Percentiles rank a stretch among this genome's conserved stretches.
phyloP scores from a whole-genome alignment of 2,329 filamentous ascomycete genomes.

The Colletotrichum chrysophilum region DNA sequence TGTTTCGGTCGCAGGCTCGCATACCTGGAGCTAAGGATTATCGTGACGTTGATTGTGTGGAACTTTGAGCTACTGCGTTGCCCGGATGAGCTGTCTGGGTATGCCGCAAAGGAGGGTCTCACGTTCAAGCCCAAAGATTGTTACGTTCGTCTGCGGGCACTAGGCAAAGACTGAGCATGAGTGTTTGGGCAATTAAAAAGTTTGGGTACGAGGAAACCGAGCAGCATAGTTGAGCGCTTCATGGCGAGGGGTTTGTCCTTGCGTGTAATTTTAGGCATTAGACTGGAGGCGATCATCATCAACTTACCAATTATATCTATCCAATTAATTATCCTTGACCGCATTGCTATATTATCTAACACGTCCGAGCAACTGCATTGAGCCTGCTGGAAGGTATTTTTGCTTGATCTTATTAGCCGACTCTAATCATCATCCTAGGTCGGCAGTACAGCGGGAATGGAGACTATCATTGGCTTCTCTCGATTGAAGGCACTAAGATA shows the following conservation, averaged over 20 bases:
- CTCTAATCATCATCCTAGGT: neutral
- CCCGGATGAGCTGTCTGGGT: slow-evolving; percentile 24
- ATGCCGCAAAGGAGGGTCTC: slow-evolving; percentile 13
- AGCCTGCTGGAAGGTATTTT: neutral
- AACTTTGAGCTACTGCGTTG: slow-evolving; percentile 38
- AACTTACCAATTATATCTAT: neutral
- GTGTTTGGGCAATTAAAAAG: neutral
- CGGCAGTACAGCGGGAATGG: rapidly evolving
- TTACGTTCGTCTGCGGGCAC: slow-evolving; percentile 7
- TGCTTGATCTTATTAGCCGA: neutral
- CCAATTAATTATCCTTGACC: neutral
- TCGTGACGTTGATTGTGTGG: slow-evolving; percentile 41
- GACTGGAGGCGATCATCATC: neutral
- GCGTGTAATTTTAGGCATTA: neutral
- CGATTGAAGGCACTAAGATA: neutral
- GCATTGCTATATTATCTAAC: rapidly evolving
- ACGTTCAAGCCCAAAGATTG: slow-evolving; percentile 20
- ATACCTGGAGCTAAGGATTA: slow-evolving; percentile 38
- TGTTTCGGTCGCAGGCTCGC: slow-evolving; percentile 45
- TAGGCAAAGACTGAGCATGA: neutral
- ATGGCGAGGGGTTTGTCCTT: neutral
- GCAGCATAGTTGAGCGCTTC: neutral
- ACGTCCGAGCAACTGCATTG: neutral
- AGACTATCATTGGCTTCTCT: neutral
- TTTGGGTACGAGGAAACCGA: neutral